Evolutionary conservation across 192 early-diverging fungal genomes (phyloP), one percentile per base, ranked within the genome.

Genomic region (Kickxella alabastrina): DNA sequence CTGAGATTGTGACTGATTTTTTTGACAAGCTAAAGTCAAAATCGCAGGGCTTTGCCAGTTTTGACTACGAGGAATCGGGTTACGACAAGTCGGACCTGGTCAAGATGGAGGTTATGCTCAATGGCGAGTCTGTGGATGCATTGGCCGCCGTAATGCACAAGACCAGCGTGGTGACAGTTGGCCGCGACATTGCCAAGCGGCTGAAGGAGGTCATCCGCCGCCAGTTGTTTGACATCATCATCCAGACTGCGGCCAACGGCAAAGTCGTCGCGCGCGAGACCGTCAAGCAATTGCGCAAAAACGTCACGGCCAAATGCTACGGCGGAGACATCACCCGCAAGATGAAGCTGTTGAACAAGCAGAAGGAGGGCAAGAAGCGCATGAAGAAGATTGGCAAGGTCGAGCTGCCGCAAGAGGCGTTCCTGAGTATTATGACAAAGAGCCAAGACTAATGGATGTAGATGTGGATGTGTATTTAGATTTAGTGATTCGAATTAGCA

Each of bases 241-340:
- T 98, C 46, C 95, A 98, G 59, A 92, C 90, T 0, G 75, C 88
- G 0, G 73, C 92, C 8, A 89, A 88, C n/a, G 83, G 81, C 41
- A 89, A 87, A 54, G 64, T 98, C 42, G 81, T 95, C 31, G 85
- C 91, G 5, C 65, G 93, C 27, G 95, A 98, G 59, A 87, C 85
- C 54, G 71, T 98, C 52, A 79, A 79, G 43, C 89, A 94, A 10
- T 54, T 92, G 24, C 81, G 93, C 14, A 98, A 98, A 63, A 90
- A 98, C 62, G 95, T 98, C 31, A 94, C 89, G 24, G 93, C 93
- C 15, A 98, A 95, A 75, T 93, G 88, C 55, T 98, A 98, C 58
- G 93, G 95, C 18, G 95, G 95, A 15, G 95, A 98, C 76, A 83
- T 93, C 12, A 90, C 93, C 2, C 83, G 95, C 21, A 95, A 93